Conservation (phyloP, 352 stramenopile genomes). For the Phytophthora tentaculata region DNA sequence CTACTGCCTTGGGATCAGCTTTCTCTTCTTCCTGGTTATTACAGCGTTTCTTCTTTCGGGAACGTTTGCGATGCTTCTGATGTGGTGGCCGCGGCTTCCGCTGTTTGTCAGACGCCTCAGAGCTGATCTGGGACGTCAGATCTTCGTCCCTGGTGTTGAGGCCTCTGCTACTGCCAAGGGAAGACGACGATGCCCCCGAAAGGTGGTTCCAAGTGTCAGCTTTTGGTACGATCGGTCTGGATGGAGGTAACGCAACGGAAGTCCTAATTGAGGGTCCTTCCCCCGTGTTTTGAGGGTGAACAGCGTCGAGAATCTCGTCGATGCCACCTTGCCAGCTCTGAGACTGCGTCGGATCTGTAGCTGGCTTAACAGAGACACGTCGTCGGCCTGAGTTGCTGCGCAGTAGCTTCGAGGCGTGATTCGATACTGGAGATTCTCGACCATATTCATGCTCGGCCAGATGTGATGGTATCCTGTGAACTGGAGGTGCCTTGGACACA, state of each 20-base stretch:
- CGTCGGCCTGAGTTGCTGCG: constrained; percentile 33
- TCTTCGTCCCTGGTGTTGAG: constrained; percentile 17
- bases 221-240: neutral
- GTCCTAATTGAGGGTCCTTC: constrained; percentile 6
- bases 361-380: constrained; percentile 26
- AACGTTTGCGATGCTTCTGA: constrained; percentile 33
- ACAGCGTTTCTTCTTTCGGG: constrained; percentile 29
- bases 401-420: constrained; percentile 1
- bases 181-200: constrained; percentile 20
- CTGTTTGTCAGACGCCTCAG: constrained; percentile 12
- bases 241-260: neutral
- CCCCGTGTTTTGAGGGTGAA: constrained; percentile 8
- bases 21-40: constrained; percentile 29
- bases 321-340: constrained; percentile 13
- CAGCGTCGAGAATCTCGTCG: constrained; percentile 12
- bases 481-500: neutral
- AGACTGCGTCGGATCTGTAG: constrained; percentile 1
- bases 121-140: constrained; percentile 2
- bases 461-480: constrained; percentile 14
- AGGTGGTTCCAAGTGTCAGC: constrained; percentile 13
- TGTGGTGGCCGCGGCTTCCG: constrained; percentile 32
- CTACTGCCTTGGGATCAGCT: constrained; percentile 20
- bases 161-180: constrained; percentile 9
- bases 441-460: neutral
- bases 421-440: neutral